A percentile compares a stretch with the other conserved stretches of the same genome.
These are phyloP conservation scores for Starmerella floricola DNA, from an alignment of 805 yeast genomes.

Conservation along the genomic window DNA sequence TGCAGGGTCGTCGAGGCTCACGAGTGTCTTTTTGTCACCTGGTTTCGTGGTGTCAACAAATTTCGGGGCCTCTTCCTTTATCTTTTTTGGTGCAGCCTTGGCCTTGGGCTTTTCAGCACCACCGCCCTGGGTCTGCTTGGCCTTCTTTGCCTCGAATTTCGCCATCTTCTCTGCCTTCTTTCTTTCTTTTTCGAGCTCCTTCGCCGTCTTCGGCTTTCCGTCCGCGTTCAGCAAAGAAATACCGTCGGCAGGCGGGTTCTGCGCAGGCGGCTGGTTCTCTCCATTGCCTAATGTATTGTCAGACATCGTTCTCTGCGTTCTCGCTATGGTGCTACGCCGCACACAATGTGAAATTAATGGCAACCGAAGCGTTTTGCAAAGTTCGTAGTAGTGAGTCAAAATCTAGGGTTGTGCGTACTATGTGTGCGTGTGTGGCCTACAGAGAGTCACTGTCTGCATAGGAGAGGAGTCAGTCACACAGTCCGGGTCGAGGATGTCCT, in stretches of 20 bases:
- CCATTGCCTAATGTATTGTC: not conserved
- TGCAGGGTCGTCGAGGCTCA: constrained; percentile 81
- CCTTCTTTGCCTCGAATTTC: constrained; percentile 73
- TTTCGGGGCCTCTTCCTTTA: constrained; percentile 69
- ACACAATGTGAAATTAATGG: not conserved
- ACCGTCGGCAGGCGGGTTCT: not conserved
- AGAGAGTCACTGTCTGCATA: no score
- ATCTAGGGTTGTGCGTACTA: no score
- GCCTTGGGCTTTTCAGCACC: constrained; percentile 30
- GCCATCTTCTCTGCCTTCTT: constrained; percentile 81
- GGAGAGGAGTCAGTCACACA: no score
- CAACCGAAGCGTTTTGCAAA: constrained; percentile 6
- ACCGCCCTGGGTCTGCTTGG: constrained; percentile 36
- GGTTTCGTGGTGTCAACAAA: constrained; percentile 70
- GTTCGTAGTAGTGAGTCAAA: not conserved
- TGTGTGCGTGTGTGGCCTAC: no score
- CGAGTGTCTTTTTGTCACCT: constrained; percentile 84
- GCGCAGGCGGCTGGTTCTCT: constrained; percentile 2
- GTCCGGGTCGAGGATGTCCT: no score
- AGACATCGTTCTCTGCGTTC: constrained; percentile 1
- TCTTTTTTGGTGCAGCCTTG: constrained; percentile 44
- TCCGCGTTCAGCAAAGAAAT: constrained; percentile 15
- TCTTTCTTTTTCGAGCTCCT: constrained; percentile 74
- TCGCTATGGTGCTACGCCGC: constrained; percentile 2
- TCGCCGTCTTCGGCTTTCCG: constrained; percentile 47